These are phyloP conservation scores for Anthracocystis walkeri DNA, from an alignment of 1,284 basidiomycete genomes.

Conservation along the genomic window DNA sequence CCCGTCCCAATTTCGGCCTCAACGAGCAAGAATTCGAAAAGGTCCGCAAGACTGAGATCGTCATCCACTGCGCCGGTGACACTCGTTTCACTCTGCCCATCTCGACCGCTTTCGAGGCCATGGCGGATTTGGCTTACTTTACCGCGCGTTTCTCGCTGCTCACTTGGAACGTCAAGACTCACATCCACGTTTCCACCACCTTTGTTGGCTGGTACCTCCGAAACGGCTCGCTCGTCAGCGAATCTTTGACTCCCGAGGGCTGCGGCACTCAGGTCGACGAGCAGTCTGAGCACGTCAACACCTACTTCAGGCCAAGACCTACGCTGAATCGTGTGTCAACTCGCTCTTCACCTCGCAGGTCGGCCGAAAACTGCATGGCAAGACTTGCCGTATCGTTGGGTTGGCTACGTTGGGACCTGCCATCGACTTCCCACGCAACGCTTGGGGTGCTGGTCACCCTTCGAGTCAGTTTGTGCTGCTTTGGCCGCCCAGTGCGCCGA, in stretches of 20 bases:
- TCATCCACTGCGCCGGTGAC: slow-evolving; percentile 53
- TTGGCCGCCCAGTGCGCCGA: slow-evolving; percentile 32
- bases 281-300: slow-evolving; percentile 48
- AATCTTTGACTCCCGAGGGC: slow-evolving; percentile 35
- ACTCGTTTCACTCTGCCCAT: slow-evolving; percentile 49
- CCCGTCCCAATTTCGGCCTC: slow-evolving; percentile 44
- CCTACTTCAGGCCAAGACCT: slow-evolving; percentile 56
- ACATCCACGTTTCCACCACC: slow-evolving; percentile 54
- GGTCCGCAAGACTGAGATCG: slow-evolving; percentile 50
- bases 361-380: slow-evolving; percentile 46
- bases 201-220: slow-evolving; percentile 52
- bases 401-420: slow-evolving; percentile 48
- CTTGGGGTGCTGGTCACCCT: slow-evolving; percentile 51
- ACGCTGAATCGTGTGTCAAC: slow-evolving; percentile 49
- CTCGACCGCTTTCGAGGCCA: slow-evolving; percentile 37
- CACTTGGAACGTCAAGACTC: slow-evolving; percentile 52
- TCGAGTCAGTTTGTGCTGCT: slow-evolving; percentile 50
- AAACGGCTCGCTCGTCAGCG: slow-evolving; percentile 47
- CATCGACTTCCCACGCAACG: slow-evolving; percentile 43
- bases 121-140: slow-evolving; percentile 50
- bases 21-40: slow-evolving; percentile 36
- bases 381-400: slow-evolving; percentile 48
- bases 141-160: slow-evolving; percentile 50
- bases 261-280: slow-evolving; percentile 37
- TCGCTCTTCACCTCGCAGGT: slow-evolving; percentile 49